Evolutionary conservation across 2,329 filamentous ascomycete genomes (phyloP), one percentile per base, ranked within the genome.

Genomic region (Talaromyces sp.): DNA sequence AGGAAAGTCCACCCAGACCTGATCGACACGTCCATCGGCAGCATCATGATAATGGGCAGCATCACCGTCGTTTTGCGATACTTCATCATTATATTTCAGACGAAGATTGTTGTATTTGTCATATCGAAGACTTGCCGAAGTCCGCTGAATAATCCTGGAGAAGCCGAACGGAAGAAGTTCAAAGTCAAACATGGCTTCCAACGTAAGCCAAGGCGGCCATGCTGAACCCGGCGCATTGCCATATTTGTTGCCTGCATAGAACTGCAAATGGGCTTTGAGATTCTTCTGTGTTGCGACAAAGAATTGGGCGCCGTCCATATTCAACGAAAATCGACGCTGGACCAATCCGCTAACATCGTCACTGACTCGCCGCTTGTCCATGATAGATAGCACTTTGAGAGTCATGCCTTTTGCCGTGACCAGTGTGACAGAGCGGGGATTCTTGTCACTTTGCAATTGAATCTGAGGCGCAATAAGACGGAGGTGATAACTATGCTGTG

Each of bases 111-210:
- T 99, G 87, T 94, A 97, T 78, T 99, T 98, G 82, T 99, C 94
- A 76, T 96, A 98, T 67, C 94, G 89, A 70, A 99, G 83, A 81
- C 90, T 93, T 25, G 94, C 95, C 5, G 94, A 99, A 1, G 95
- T 99, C 77, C 96, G 94, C 76, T 98, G 92, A 11, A 99, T 93
- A 34, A 99, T 93, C 67, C 95, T 89, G 76, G 94, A 94, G 83
- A 99, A 99, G n/a, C 96, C 95, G 73, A 97, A 97, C 0, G 95
- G 94, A 76, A 96, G 93, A 5, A 91, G 86, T 69, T 94, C 84
- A 77, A 97, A 99, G 77, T 98, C 93, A 73, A 97, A 97, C 90
- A 99, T 97, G 71, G 97, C 92, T 79, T 99, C 95, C 81, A 99
- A 90, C 0, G 95, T 95, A 56, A 98, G 92, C 95, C 95, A 99